Evolutionary conservation across 345 rosid genomes (phyloP).

Genomic region (Rhizophora apiculata): DNA sequence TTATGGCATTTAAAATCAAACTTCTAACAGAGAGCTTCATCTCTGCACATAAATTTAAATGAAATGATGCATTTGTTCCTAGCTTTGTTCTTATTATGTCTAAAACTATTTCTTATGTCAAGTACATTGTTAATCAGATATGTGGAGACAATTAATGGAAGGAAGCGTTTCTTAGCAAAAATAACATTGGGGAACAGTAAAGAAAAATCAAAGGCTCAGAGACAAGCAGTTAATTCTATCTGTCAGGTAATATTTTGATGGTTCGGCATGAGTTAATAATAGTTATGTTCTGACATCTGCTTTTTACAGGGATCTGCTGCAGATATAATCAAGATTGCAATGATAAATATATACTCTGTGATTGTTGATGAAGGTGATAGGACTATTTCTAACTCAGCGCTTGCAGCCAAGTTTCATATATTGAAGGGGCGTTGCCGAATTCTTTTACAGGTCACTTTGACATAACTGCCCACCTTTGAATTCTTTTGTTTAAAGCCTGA

Average conservation of each 20-base stretch:
- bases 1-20: background rate
- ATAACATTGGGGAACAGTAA: slow-evolving; percentile 74
- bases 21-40: background rate
- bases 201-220: slow-evolving; percentile 89
- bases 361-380: slow-evolving; percentile 46
- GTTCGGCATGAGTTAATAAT: background rate
- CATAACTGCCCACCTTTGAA: background rate
- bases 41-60: background rate
- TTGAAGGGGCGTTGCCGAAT: slow-evolving; percentile 74
- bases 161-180: slow-evolving; percentile 92
- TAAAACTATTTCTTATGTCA: background rate
- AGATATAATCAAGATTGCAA: slow-evolving; percentile 91
- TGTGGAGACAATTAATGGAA: slow-evolving; percentile 82
- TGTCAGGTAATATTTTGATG: slow-evolving; percentile 65
- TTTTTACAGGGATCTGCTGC: slow-evolving; percentile 88
- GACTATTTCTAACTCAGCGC: slow-evolving; percentile 38
- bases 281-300: slow-evolving; percentile 20
- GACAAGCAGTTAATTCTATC: slow-evolving; percentile 97
- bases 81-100: too few relatives aligned
- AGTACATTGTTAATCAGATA: slow-evolving; percentile 46
- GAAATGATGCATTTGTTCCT: background rate
- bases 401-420: slow-evolving; percentile 48
- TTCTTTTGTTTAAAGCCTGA: background rate
- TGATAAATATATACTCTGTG: slow-evolving; percentile 65
- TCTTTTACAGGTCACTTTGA: slow-evolving; percentile 68